Evolutionary conservation across 2,329 filamentous ascomycete species (phyloP), one percentile per base, ranked within the genome.

Genomic region (Cercospora berteroae): DNA sequence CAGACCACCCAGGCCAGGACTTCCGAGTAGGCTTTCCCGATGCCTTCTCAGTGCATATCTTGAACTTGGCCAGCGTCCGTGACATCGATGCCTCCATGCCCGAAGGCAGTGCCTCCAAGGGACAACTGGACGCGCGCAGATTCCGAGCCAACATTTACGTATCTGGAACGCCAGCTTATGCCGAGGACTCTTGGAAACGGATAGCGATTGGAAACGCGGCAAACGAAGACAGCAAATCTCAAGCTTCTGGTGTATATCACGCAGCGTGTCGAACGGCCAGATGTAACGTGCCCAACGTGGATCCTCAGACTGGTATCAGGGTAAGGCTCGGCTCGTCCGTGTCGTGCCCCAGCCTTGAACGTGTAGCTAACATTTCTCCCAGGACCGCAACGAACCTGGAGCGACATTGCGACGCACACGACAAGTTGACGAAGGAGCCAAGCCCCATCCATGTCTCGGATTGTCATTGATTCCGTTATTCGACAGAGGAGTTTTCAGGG

Each of bases 141-240:
- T 93, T 92, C 78, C 85, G 90, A 25, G 86, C 90, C 42, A 93
- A 94, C 73, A 87, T 94, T 36, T 88, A 92, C 71, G 79, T 91
- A 60, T 86, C 87, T 4, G 89, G 89, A 3, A 83, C 85, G 0
- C 80, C 85, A 1, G 82, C 88, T 4, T 92, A 90, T 73, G 85
- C 87, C 18, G 90, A 94, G 77, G 90, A 93, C 63, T 81, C 81
- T 8, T 93, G 90, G 90, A 88, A 86, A 69, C 82, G 80, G 29
- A 83, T 92, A 42, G 79, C 81, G 23, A 83, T 90, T 27, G 69
- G 68, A 1, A 63, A 64, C 20, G 50, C 69, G 13, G 52, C 68
- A 8, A 59, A 60, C 25, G 55, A 62, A 9, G 18, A 42, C 3
- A 39, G 33, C 5, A 25, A 42, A 6, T 33, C 29, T 7, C n/a